Evolutionary conservation across 2,329 filamentous ascomycete genomes (phyloP).

Genomic region (Microsporum ferrugineum): DNA sequence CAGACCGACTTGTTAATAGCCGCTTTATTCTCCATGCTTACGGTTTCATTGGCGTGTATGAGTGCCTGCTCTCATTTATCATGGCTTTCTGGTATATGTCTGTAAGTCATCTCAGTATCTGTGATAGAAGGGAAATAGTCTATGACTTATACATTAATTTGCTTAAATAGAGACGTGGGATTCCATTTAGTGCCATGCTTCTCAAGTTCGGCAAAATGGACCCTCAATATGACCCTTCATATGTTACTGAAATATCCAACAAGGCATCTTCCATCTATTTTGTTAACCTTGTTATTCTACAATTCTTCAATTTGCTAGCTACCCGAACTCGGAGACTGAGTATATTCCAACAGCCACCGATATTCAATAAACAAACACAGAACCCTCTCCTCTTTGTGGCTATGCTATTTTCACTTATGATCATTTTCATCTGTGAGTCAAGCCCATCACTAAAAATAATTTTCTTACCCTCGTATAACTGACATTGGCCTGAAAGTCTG

Average conservation of each 20-base stretch:
- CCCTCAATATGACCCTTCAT: conserved; percentile 42
- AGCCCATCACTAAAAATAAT: background rate
- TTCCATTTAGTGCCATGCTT: conserved; percentile 55
- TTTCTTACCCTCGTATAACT: background rate
- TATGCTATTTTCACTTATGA: conserved; percentile 55
- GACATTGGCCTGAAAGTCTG: conserved; percentile 22
- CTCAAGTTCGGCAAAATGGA: conserved; percentile 52
- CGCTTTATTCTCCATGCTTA: conserved; percentile 63
- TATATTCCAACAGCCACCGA: conserved; percentile 61
- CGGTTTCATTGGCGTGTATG: conserved; percentile 54
- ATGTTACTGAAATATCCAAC: conserved; percentile 47
- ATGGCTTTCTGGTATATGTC: conserved; percentile 57
- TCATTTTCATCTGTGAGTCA: conserved; percentile 55
- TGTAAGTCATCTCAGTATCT: conserved; percentile 3
- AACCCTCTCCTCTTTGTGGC: conserved; percentile 61
- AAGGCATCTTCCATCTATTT: conserved; percentile 66
- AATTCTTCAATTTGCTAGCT: conserved; percentile 58
- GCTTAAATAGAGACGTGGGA: conserved; percentile 39
- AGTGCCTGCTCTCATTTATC: conserved; percentile 49
- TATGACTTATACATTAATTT: conserved; percentile 24
- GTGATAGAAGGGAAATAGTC: conserved; percentile 28
- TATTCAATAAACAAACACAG: conserved; percentile 52
- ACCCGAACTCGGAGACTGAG: conserved; percentile 54
- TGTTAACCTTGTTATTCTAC: conserved; percentile 68
- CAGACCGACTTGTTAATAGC: conserved; percentile 62